Percentiles rank a stretch among this genome's conserved stretches.
Evolutionary conservation across 2,329 filamentous ascomycete species (phyloP).

Genomic region (Botrytis paeoniae): DNA sequence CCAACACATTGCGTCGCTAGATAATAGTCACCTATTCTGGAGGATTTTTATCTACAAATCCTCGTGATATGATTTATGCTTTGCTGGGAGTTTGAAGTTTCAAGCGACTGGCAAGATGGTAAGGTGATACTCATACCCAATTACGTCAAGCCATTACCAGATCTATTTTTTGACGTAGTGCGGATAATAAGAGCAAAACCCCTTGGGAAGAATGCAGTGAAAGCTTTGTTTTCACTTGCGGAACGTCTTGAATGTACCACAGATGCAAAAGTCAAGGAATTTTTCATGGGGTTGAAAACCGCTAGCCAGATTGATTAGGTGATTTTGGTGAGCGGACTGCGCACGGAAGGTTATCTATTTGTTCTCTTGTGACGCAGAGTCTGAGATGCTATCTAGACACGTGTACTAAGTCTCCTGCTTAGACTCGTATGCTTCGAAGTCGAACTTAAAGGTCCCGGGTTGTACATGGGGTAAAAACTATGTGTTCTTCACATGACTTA

Average conservation of each 20-base stretch:
- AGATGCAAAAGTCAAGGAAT: background rate
- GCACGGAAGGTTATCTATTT: too few relatives aligned
- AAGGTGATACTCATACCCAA: background rate
- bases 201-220: accelerated
- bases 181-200: background rate
- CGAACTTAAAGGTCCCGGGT: too few relatives aligned
- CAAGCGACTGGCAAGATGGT: background rate
- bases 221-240: background rate
- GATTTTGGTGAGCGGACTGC: too few relatives aligned
- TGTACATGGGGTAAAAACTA: too few relatives aligned
- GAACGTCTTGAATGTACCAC: background rate
- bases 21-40: background rate
- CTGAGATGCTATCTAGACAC: too few relatives aligned
- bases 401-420: too few relatives aligned
- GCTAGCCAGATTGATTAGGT: too few relatives aligned
- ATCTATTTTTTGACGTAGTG: background rate
- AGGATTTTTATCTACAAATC: too few relatives aligned
- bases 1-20: background rate
- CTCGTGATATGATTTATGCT: background rate
- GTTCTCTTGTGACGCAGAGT: too few relatives aligned
- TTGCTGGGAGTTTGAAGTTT: background rate
- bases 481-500: too few relatives aligned
- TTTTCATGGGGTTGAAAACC: accelerated
- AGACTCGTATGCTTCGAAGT: too few relatives aligned
- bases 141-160: background rate